These are phyloP conservation scores for Cladosporium cucumerinum DNA, from an alignment of 2,329 filamentous ascomycete genomes.

Conservation along the genomic window DNA sequence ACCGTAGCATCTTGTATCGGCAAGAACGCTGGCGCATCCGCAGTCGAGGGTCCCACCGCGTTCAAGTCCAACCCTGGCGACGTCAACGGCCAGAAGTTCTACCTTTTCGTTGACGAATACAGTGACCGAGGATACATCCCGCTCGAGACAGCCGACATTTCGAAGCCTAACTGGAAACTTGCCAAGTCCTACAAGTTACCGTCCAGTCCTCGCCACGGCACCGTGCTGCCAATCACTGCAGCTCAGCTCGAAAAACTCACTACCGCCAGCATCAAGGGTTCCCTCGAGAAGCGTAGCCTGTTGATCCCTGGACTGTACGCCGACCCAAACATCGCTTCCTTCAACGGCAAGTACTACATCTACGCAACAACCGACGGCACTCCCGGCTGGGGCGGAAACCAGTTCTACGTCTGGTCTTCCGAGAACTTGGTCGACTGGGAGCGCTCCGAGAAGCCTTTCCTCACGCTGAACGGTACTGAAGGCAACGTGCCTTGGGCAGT, in stretches of 20 bases:
- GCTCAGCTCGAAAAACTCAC: conserved; percentile 36
- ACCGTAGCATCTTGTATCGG: conserved; percentile 50
- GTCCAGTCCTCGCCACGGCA: conserved; percentile 52
- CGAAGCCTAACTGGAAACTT: conserved; percentile 49
- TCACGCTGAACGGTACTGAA: conserved; percentile 44
- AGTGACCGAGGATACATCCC: conserved; percentile 52
- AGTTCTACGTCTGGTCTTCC: conserved; percentile 51
- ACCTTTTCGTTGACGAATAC: conserved; percentile 57
- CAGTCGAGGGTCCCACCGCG: conserved; percentile 52
- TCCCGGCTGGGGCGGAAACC: conserved; percentile 45
- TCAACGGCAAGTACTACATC: conserved; percentile 46
- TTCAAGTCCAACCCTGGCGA: conserved; percentile 53
- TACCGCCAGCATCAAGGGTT: conserved; percentile 12
- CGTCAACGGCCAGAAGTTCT: conserved; percentile 52
- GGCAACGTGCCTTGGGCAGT: conserved; percentile 41
- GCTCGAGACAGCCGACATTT: conserved; percentile 50
- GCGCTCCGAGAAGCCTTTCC: conserved; percentile 41
- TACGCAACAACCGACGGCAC: conserved; percentile 49
- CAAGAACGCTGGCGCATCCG: conserved; percentile 46
- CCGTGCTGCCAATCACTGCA: conserved; percentile 52
- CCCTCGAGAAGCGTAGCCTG: conserved; percentile 16
- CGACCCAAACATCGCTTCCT: conserved; percentile 48
- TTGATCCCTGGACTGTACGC: conserved; percentile 32
- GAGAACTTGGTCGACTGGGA: conserved; percentile 44
- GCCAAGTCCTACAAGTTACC: conserved; percentile 48